Base-by-base conservation (phyloP, 75 land plant genomes). In the Selaginella moellendorffii region DNA sequence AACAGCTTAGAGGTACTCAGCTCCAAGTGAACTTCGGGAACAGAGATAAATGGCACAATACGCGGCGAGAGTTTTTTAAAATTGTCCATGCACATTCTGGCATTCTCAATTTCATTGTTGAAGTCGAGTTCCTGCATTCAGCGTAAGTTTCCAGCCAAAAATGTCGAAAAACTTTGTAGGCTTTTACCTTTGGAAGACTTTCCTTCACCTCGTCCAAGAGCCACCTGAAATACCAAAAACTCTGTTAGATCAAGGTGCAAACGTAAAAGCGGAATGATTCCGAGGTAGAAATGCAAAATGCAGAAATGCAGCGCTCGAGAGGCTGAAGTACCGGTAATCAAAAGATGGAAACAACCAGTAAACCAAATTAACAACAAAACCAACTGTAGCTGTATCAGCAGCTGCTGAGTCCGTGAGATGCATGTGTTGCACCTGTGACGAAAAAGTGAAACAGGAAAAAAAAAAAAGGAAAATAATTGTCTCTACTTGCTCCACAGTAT, bases 241-340 rank as follows among this genome's bases (percentile, higher is more conserved):
- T 14, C 46, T 36, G 46, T n/a, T n/a, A n/a, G n/a, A 36, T 5
- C 46, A 36, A 36, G 46, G 5, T 36, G n/a, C n/a, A n/a, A n/a
- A n/a, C n/a, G n/a, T n/a, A n/a, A n/a, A n/a, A n/a, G n/a, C n/a
- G n/a, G n/a, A n/a, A n/a, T n/a, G n/a, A n/a, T n/a, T n/a, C n/a
- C n/a, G n/a, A n/a, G n/a, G n/a, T n/a, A n/a, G n/a, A n/a, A n/a
- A n/a, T n/a, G n/a, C n/a, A n/a, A n/a, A n/a, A n/a, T n/a, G n/a
- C n/a, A n/a, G n/a, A n/a, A n/a, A n/a, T n/a, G n/a, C n/a, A n/a
- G n/a, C n/a, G n/a, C n/a, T n/a, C n/a, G n/a, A n/a, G n/a, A n/a
- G n/a, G n/a, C n/a, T n/a, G n/a, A n/a, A n/a, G 30, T 62, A 93
- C 98, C 98, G 78, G 67, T 93, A 93, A 70, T 93, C 90, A 82